Evolutionary conservation across 1,284 basidiomycete species (phyloP).

Genomic region (Austropuccinia psidii): DNA sequence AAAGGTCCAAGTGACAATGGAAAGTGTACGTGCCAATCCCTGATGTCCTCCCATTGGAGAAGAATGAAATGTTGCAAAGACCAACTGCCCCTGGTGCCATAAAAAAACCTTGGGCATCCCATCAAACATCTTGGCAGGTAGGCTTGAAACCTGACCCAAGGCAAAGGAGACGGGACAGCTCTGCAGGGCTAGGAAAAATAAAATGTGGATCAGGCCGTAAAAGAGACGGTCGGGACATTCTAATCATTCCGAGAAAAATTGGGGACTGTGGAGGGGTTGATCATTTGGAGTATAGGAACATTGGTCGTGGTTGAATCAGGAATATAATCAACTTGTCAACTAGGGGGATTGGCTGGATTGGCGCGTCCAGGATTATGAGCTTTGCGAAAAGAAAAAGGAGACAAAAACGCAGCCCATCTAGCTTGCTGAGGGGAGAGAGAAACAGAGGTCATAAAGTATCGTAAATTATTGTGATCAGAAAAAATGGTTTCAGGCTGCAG

Average conservation of each 20-base stretch:
- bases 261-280: too few relatives aligned
- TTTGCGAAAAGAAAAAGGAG: background rate
- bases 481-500: background rate
- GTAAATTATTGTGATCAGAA: slow-evolving; percentile 17
- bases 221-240: background rate
- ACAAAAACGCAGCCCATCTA: slow-evolving; percentile 7
- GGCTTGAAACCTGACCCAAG: background rate
- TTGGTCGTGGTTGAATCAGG: background rate
- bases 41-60: background rate
- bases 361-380: background rate
- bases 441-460: background rate
- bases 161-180: background rate
- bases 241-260: background rate
- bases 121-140: background rate
- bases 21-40: background rate
- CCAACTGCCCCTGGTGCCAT: too few relatives aligned
- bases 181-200: background rate
- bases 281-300: background rate
- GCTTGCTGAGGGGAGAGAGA: background rate
- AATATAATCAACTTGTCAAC: background rate
- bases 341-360: slow-evolving; percentile 2
- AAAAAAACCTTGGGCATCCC: too few relatives aligned
- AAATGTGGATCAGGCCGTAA: background rate
- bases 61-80: background rate
- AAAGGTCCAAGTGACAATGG: background rate